Conservation (phyloP, 2,329 filamentous ascomycete species). For the Neoscytalidium dimidiatum region DNA sequence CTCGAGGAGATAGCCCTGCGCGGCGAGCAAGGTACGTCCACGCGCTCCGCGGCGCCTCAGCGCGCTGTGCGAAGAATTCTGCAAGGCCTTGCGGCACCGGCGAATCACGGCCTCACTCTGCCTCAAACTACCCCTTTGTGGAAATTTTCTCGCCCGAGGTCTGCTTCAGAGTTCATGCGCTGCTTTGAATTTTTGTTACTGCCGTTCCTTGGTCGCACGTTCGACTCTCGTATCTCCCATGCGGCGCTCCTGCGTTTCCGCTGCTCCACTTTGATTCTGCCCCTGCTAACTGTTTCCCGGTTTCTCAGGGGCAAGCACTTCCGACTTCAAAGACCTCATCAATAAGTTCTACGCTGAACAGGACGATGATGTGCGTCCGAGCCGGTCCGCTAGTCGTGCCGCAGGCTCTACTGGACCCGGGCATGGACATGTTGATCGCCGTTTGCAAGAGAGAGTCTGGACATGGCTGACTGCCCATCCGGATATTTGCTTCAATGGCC, state of each 20-base stretch:
- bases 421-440: constrained; percentile 49
- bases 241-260: constrained; percentile 11
- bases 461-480: constrained; percentile 57
- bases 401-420: constrained; percentile 16
- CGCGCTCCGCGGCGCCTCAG: background rate
- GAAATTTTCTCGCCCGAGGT: background rate
- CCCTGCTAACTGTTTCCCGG: background rate
- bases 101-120: constrained; percentile 16
- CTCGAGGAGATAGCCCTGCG: constrained; percentile 61
- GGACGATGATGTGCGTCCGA: constrained; percentile 2
- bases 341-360: constrained; percentile 35
- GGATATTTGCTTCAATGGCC: constrained; percentile 53
- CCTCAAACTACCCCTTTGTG: constrained; percentile 1
- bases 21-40: constrained; percentile 57
- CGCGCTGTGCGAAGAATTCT: constrained; percentile 12
- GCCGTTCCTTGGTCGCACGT: constrained; percentile 15
- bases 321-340: constrained; percentile 43
- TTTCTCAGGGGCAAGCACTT: constrained; percentile 40
- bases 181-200: background rate
- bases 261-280: constrained; percentile 15
- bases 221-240: constrained; percentile 17
- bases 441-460: constrained; percentile 58
- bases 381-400: background rate
- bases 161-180: background rate
- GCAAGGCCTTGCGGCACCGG: constrained; percentile 5